A percentile compares a stretch with the other conserved stretches of the same genome.
These are phyloP conservation scores for Schwanniomyces yamadae DNA, from an alignment of 805 yeast genomes.

Conservation along the genomic window DNA sequence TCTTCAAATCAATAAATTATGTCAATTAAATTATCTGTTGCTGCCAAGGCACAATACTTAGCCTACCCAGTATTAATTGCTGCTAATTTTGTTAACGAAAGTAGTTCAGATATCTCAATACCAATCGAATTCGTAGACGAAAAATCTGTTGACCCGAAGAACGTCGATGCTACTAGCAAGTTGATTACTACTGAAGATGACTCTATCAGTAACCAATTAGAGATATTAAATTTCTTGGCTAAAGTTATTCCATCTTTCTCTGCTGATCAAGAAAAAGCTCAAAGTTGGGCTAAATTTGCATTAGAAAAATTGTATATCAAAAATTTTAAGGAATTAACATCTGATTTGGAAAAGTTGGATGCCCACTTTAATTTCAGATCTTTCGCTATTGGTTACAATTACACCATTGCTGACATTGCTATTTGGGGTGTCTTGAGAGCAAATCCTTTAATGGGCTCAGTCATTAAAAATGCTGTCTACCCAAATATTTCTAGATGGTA, in stretches of 20 bases:
- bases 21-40: constrained; percentile 60
- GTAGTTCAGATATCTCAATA: constrained; percentile 46
- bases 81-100: constrained; percentile 65
- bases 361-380: constrained; percentile 83
- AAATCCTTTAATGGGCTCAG: constrained; percentile 89
- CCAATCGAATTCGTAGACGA: constrained; percentile 70
- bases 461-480: constrained; percentile 80
- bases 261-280: constrained; percentile 37
- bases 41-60: constrained; percentile 82
- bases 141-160: constrained; percentile 47
- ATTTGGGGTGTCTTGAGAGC: constrained; percentile 94
- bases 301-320: constrained; percentile 67
- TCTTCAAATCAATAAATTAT: too few species aligned
- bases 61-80: constrained; percentile 81
- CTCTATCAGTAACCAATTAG: constrained; percentile 40
- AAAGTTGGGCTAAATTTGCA: constrained; percentile 68
- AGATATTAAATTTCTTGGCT: constrained; percentile 50
- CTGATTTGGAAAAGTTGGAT: constrained; percentile 77
- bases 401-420: constrained; percentile 78
- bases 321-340: constrained; percentile 84
- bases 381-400: constrained; percentile 64
- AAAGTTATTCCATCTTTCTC: constrained; percentile 50
- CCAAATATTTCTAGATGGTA: constrained; percentile 94
- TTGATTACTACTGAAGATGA: constrained; percentile 43
- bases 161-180: constrained; percentile 45